Evolutionary conservation across 768 basidiomycete species (phyloP).

Genomic region (Ephemerocybe angulata): DNA sequence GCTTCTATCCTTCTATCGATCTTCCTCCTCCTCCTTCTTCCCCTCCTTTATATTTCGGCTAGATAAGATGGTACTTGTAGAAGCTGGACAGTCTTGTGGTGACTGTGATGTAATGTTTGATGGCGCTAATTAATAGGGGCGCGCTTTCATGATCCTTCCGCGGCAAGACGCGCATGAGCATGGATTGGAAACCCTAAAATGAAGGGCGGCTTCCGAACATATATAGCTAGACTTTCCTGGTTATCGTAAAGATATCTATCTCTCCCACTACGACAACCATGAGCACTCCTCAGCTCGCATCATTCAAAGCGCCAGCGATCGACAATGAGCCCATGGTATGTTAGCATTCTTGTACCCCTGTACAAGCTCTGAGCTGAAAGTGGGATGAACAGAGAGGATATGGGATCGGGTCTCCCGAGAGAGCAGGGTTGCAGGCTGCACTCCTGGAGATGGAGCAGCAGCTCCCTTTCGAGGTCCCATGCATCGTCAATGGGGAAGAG

Average conservation of each 20-base stretch:
- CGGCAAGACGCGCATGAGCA: too few species aligned
- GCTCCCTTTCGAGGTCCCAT: slow-evolving; percentile 90
- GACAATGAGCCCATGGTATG: slow-evolving; percentile 93
- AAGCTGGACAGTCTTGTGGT: too few species aligned
- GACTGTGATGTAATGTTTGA: too few species aligned
- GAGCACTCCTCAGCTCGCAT: slow-evolving; percentile 61
- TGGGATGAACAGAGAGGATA: slow-evolving; percentile 58
- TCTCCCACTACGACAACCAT: background rate
- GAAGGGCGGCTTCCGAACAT: background rate
- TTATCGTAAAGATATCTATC: background rate
- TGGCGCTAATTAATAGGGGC: too few species aligned
- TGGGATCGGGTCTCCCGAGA: slow-evolving; percentile 74
- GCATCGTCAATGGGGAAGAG: slow-evolving; percentile 84
- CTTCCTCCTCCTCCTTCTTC: too few species aligned
- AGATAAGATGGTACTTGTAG: too few species aligned
- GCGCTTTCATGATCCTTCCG: too few species aligned
- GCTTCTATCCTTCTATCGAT: too few species aligned
- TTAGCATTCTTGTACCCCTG: background rate
- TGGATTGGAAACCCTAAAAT: too few species aligned
- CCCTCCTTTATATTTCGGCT: too few species aligned
- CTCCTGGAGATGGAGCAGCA: slow-evolving; percentile 76
- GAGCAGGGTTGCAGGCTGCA: slow-evolving; percentile 66
- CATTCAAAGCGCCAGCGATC: slow-evolving; percentile 81
- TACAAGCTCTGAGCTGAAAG: background rate
- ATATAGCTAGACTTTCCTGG: background rate